Evolutionary conservation across 2,329 filamentous ascomycete genomes (phyloP).

Genomic region (Colletotrichum viniferum): DNA sequence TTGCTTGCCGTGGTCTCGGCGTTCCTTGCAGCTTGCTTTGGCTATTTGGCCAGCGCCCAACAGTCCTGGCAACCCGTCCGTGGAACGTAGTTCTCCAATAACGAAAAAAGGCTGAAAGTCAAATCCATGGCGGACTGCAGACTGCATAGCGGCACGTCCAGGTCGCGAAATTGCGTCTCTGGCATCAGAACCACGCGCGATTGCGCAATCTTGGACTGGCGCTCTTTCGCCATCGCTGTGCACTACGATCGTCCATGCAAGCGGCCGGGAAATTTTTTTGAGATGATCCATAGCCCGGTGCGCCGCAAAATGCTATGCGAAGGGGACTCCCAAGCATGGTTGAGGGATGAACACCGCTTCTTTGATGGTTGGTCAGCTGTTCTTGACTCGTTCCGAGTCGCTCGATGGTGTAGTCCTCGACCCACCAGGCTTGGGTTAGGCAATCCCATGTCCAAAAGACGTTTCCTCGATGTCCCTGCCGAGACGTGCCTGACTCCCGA

Average conservation of each 20-base stretch:
- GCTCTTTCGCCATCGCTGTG: background rate
- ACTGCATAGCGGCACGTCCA: background rate
- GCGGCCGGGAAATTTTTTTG: constrained; percentile 20
- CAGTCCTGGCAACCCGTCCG: background rate
- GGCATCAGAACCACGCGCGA: constrained; percentile 17
- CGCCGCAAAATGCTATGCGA: background rate
- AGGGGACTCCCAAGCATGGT: constrained; percentile 1
- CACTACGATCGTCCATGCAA: background rate
- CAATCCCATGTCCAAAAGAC: constrained; percentile 22
- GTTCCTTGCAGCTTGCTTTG: background rate
- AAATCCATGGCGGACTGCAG: background rate
- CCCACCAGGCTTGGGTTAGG: constrained; percentile 24
- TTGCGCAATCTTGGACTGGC: constrained; percentile 16
- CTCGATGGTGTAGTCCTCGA: constrained; percentile 16
- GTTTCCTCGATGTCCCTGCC: constrained; percentile 15
- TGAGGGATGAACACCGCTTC: constrained; percentile 21
- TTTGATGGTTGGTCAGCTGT: constrained; percentile 14
- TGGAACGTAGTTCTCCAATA: background rate
- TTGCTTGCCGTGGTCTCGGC: background rate
- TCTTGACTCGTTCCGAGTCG: constrained; percentile 21
- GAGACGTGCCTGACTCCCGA: background rate
- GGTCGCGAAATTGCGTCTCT: constrained; percentile 11
- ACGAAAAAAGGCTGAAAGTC: background rate
- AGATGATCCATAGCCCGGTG: constrained; percentile 1
- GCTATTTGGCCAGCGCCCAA: background rate